Conservation (phyloP, 768 basidiomycete genomes). For the Boletus rufocinnamomeus region DNA sequence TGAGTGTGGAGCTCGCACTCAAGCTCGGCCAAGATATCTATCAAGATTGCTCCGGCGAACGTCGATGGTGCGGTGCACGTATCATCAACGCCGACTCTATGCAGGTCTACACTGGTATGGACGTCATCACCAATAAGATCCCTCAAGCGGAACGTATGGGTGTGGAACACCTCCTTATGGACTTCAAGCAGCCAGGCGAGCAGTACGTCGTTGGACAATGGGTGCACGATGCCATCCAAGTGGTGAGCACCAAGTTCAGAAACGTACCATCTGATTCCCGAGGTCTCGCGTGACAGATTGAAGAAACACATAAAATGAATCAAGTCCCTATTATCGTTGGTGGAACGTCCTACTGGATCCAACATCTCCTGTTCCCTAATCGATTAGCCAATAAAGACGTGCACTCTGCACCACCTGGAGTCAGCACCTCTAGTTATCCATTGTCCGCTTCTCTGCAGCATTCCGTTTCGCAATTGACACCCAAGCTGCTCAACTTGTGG, state of each 20-base stretch:
- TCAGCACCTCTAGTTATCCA: background rate
- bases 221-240: constrained; percentile 76
- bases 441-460: constrained; percentile 42
- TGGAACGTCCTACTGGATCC: constrained; percentile 97
- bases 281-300: constrained; percentile 52
- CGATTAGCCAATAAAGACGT: constrained; percentile 47
- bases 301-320: constrained; percentile 61
- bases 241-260: constrained; percentile 50
- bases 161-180: constrained; percentile 88
- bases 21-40: constrained; percentile 42
- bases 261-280: background rate
- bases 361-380: constrained; percentile 90
- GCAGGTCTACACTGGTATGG: constrained; percentile 92
- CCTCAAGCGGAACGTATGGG: constrained; percentile 73
- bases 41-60: constrained; percentile 13
- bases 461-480: constrained; percentile 48
- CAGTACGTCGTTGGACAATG: constrained; percentile 88
- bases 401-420: constrained; percentile 3
- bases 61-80: constrained; percentile 61
- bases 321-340: constrained; percentile 90
- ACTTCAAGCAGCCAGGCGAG: constrained; percentile 81
- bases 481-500: constrained; percentile 52
- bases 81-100: constrained; percentile 97
- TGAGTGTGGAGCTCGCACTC: constrained; percentile 86
- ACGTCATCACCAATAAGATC: constrained; percentile 94